These are phyloP conservation scores for Xylariaceae sp. DNA, from an alignment of 2,329 filamentous ascomycete species.

Conservation along the genomic window DNA sequence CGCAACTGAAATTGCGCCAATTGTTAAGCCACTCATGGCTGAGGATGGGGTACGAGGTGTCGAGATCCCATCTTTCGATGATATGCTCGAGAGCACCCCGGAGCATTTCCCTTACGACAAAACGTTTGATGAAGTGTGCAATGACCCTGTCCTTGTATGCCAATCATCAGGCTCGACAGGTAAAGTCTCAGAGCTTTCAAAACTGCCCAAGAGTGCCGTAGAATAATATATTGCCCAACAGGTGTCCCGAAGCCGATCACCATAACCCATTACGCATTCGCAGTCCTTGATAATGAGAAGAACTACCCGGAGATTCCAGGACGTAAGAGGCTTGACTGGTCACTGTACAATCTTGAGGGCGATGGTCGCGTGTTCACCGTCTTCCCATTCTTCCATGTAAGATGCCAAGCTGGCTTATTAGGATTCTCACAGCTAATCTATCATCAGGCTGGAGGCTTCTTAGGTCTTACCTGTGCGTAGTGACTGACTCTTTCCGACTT, in stretches of 20 bases:
- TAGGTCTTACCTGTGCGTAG: too few species aligned
- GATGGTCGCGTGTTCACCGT: not conserved
- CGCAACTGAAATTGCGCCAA: too few species aligned
- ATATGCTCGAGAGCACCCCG: not conserved
- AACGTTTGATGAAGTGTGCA: not conserved
- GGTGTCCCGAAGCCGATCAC: not conserved
- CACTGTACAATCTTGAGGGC: not conserved
- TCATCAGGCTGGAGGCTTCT: too few species aligned
- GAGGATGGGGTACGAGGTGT: too few species aligned
- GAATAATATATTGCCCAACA: not conserved
- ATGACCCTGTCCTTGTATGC: not conserved
- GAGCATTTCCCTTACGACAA: not conserved
- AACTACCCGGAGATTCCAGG: not conserved
- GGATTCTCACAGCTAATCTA: too few species aligned
- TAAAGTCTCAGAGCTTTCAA: not conserved
- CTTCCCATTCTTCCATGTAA: not conserved
- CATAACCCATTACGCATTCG: not conserved
- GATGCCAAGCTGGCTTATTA: too few species aligned
- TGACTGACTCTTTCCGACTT: too few species aligned
- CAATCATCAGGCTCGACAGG: not conserved
- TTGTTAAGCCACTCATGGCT: too few species aligned
- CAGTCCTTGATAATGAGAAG: not conserved
- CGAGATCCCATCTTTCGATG: not conserved
- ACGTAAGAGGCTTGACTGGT: not conserved
- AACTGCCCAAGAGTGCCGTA: not conserved